Evolutionary conservation across 2,329 filamentous ascomycete species (phyloP).

Genomic region (Bipolaris victoriae): DNA sequence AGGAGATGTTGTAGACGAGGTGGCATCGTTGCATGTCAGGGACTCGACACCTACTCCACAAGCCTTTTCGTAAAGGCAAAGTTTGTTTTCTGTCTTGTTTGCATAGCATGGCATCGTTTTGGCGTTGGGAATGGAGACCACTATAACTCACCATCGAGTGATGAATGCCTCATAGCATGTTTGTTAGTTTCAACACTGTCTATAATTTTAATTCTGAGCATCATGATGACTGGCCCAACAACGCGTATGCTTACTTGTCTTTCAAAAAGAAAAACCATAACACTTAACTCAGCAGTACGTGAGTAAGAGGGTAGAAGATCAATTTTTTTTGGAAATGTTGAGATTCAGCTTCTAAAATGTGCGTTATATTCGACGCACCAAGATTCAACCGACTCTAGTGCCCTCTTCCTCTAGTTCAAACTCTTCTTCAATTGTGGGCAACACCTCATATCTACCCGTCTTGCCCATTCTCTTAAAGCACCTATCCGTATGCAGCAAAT

Average conservation of each 20-base stretch:
- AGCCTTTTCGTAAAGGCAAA: slow-evolving; percentile 20
- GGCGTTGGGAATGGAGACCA: slow-evolving; percentile 13
- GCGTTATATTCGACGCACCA: neutral
- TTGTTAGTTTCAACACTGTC: neutral
- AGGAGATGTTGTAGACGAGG: neutral
- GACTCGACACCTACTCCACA: slow-evolving; percentile 33
- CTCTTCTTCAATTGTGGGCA: slow-evolving; percentile 35
- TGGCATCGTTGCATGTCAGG: slow-evolving; percentile 23
- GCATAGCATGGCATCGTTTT: slow-evolving; percentile 24
- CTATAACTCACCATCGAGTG: neutral
- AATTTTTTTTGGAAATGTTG: no score
- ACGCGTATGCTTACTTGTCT: no score
- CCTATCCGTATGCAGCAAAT: slow-evolving; percentile 48
- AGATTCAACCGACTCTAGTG: neutral
- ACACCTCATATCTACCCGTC: slow-evolving; percentile 23
- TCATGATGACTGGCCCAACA: neutral
- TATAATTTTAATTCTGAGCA: neutral
- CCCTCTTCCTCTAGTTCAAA: slow-evolving; percentile 16
- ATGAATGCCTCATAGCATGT: neutral
- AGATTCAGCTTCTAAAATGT: no score
- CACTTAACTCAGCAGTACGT: no score
- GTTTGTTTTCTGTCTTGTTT: slow-evolving; percentile 3
- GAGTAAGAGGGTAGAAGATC: no score
- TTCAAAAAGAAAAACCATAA: no score
- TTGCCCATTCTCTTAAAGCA: slow-evolving; percentile 28